Evolutionary conservation across 495 filamentous ascomycete species (phyloP), one percentile per base, ranked within the genome.

Genomic region (Neurospora pannonica): DNA sequence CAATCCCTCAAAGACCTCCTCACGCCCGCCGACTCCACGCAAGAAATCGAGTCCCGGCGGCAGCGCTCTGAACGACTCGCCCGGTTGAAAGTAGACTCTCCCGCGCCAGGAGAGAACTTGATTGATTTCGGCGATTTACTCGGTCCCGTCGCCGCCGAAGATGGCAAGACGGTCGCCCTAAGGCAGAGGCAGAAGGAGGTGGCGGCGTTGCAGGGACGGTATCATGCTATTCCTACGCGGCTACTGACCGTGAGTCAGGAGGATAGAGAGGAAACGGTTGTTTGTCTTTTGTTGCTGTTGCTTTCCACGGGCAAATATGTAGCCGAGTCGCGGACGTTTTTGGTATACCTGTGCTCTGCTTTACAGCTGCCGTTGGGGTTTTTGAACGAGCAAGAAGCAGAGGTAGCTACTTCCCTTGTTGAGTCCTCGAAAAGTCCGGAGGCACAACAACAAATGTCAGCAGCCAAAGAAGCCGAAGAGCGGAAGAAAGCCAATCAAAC

Each of bases 271-370:
- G 83, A 88, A 60, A 77, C 82, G 2, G 81, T 89, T 9, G 87
- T 87, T 79, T 92, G 92, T 7, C 81, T 92, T 8, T 82, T 96
- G 38, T 83, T 96, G 5, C 77, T 94, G 4, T 77, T 94, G 17
- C 85, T 96, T 9, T 92, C 91, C 4, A 80, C 92, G 17, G 90
- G 94, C 36, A 89, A 90, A 71, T 96, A 96, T 78, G 87, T 86
- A 60, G 91, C 92, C 7, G 86, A 91, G 67, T 93, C 92, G 3
- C 85, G 93, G 9, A 88, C 91, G 4, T 79, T 96, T 19, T 86
- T 92, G 36, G 83, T 93, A 19, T 86, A 91, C 73, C 79, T 93
- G 0, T 81, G 89, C 4, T 91, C 91, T 1, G 91, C 90, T 13
- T 81, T 96, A 10, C 84, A 86, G 19, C 79, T 96, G 10, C 85